These are phyloP conservation scores for Rhizopus microsporus DNA, from an alignment of 371 early-diverging fungal genomes.

Conservation along the genomic window DNA sequence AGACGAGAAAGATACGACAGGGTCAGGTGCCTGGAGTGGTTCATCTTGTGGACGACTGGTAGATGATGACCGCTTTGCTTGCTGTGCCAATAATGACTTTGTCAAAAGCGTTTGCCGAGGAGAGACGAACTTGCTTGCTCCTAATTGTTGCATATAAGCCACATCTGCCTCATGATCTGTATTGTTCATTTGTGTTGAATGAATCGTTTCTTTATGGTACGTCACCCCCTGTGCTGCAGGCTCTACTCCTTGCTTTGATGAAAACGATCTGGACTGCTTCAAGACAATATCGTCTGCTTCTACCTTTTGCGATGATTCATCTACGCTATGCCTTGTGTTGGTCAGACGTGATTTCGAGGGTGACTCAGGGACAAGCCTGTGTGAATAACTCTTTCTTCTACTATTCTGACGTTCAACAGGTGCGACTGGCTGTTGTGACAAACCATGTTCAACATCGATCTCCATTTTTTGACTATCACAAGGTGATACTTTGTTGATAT, in stretches of 20 bases:
- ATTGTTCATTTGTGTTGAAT: neutral
- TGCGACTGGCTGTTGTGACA: neutral
- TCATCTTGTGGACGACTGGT: conserved; percentile 2
- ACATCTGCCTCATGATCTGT: neutral
- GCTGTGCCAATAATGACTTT: conserved; percentile 19
- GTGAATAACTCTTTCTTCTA: neutral
- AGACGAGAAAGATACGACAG: conserved; percentile 28
- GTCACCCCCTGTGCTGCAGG: too few relatives aligned
- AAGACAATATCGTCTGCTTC: neutral
- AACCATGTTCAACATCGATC: conserved; percentile 2
- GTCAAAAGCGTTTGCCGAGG: conserved; percentile 11
- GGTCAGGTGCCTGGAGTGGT: conserved; percentile 16
- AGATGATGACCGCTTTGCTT: conserved; percentile 14
- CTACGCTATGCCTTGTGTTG: neutral
- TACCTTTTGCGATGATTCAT: conserved; percentile 1
- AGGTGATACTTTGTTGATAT: conserved; percentile 13
- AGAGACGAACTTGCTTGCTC: conserved; percentile 3
- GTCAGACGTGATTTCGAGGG: neutral
- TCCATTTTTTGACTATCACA: conserved; percentile 33
- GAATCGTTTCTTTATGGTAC: too few relatives aligned
- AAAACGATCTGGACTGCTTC: neutral
- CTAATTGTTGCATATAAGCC: neutral
- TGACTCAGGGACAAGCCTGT: neutral
- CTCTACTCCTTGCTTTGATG: neutral
- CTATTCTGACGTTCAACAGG: neutral